Evolutionary conservation across 2,329 filamentous ascomycete species (phyloP), one percentile per base, ranked within the genome.

Genomic region (Thielaviopsis punctulata): DNA sequence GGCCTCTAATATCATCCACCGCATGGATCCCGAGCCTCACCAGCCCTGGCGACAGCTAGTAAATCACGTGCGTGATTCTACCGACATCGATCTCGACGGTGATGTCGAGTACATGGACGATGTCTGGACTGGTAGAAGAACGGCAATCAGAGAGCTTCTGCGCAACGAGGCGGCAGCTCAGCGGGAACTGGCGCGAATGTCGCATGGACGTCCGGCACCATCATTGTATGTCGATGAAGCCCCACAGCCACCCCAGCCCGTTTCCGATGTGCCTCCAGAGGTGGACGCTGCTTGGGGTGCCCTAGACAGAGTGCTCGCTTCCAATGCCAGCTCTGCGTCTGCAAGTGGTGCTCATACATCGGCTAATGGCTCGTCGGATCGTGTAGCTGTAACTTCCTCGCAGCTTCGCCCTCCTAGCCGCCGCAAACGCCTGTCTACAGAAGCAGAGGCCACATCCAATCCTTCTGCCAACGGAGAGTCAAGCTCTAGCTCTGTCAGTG

Each of bases 221-320:
- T 21, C 39, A 44, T 21, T 19, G 39, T 44, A 44, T 44, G n/a
- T n/a, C n/a, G n/a, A n/a, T n/a, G n/a, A n/a, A n/a, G n/a, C n/a
- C n/a, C n/a, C n/a, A n/a, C n/a, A n/a, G n/a, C n/a, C n/a, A n/a
- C n/a, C 43, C 4, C 12, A 23, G 18, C 6, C 43, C n/a, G 36
- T 18, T 12, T 22, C 49, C 24, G 49, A 43, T 30, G 12, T 36
- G 25, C 33, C 19, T 19, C 69, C 81, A 43, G 88, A 95, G 59
- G 88, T 94, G 64, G 73, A 83, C 51, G 75, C 80, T 54, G 87
- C 90, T 3, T 95, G 90, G 92, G 86, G 88, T 56, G 87, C 85
- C 19, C 82, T 96, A 57, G 89, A 95, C 59, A 85, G 82, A 63
- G 88, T 86, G 44, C 77, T 86, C 57, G 82, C 89, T 56, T 74